These are phyloP conservation scores for Chrysanthemum seticuspe DNA, from an alignment of 129 eudicot genomes.

Conservation along the genomic window DNA sequence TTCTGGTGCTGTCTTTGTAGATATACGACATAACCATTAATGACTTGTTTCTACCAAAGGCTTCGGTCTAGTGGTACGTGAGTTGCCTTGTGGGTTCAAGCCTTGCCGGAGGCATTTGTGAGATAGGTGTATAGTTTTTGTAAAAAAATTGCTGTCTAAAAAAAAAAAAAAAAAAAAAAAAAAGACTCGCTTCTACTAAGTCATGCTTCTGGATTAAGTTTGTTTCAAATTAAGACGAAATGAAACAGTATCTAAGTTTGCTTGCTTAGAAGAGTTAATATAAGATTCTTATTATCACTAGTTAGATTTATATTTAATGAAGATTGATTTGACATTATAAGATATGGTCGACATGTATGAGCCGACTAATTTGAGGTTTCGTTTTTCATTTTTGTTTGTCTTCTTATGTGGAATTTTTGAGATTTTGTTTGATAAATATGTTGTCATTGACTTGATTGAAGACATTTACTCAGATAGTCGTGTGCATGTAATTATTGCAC, in stretches of 20 bases:
- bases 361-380: neutral
- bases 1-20: no score
- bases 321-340: constrained; percentile 10
- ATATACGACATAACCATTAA: no score
- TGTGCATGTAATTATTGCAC: constrained; percentile 20
- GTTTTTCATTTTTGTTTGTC: constrained; percentile 19
- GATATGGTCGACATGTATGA: constrained; percentile 11
- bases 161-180: neutral
- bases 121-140: no score
- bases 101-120: no score
- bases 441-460: neutral
- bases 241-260: neutral
- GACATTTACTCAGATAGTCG: neutral
- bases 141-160: no score
- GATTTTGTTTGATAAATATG: neutral
- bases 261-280: constrained; percentile 5
- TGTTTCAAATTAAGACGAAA: no score
- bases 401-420: constrained; percentile 7
- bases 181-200: no score
- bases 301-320: constrained; percentile 10
- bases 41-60: no score
- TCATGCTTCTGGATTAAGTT: neutral
- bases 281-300: neutral
- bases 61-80: no score
- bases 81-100: no score